A percentile compares a stretch with the other conserved stretches of the same genome.
Conservation (phyloP, 805 yeast genomes). For the Ogataea nitratoaversa region DNA sequence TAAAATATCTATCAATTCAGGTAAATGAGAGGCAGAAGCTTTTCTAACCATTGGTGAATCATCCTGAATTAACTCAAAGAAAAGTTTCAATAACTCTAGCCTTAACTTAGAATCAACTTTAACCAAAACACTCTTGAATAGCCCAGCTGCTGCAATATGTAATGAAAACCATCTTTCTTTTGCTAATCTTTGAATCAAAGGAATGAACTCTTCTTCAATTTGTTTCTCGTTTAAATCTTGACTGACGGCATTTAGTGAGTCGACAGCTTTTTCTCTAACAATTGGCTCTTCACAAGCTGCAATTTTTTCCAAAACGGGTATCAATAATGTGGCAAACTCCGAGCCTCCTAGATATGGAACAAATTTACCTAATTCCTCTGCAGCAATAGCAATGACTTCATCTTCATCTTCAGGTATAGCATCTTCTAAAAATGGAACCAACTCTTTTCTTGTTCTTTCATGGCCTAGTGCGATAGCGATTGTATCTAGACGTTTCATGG, state of each 20-base stretch:
- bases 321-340: constrained; percentile 51
- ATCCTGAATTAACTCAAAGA: constrained; percentile 70
- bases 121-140: constrained; percentile 66
- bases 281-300: constrained; percentile 95
- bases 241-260: constrained; percentile 71
- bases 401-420: constrained; percentile 97
- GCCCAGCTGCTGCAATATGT: constrained; percentile 87
- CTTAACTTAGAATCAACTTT: constrained; percentile 54
- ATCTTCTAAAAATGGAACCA: constrained; percentile 84
- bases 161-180: constrained; percentile 93
- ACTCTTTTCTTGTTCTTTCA: constrained; percentile 83
- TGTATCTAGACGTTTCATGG: constrained; percentile 91
- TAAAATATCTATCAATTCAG: constrained; percentile 62
- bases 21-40: constrained; percentile 84
- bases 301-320: constrained; percentile 73
- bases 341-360: constrained; percentile 87
- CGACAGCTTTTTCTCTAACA: constrained; percentile 92
- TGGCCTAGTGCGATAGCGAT: constrained; percentile 94
- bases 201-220: constrained; percentile 62
- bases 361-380: constrained; percentile 84
- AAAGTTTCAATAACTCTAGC: constrained; percentile 60
- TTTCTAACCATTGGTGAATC: constrained; percentile 98
- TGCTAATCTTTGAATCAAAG: constrained; percentile 71
- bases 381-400: constrained; percentile 91
- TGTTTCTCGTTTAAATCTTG: constrained; percentile 59